Conservation (phyloP, 495 filamentous ascomycete species). For the Wilcoxina mikolae region DNA sequence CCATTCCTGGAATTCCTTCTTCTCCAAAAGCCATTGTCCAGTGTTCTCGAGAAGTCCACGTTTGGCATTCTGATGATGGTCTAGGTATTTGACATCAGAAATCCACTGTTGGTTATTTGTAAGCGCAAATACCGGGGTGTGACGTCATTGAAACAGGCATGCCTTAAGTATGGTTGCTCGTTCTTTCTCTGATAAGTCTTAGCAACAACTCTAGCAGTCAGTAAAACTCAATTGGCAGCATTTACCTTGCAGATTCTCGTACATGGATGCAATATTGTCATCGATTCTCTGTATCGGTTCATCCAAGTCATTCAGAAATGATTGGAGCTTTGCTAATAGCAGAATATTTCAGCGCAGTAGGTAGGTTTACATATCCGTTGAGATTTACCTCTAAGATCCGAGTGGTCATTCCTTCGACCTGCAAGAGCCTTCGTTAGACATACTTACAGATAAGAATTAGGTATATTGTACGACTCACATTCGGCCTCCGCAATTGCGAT, state of each 20-base stretch:
- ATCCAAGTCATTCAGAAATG: background rate
- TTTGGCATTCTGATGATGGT: background rate
- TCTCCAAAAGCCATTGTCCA: background rate
- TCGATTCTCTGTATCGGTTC: background rate
- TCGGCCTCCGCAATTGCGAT: too few relatives aligned
- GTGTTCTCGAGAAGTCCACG: background rate
- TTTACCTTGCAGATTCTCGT: background rate
- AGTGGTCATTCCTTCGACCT: background rate
- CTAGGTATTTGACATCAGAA: background rate
- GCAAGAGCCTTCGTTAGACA: too few relatives aligned
- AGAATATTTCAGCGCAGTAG: too few relatives aligned
- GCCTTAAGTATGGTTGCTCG: slow-evolving; percentile 7
- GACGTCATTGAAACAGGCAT: too few relatives aligned
- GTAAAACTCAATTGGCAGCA: background rate
- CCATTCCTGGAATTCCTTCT: slow-evolving; percentile 4
- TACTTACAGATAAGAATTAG: too few relatives aligned
- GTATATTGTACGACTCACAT: too few relatives aligned
- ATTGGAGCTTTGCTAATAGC: too few relatives aligned
- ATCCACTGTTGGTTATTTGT: too few relatives aligned
- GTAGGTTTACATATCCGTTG: too few relatives aligned
- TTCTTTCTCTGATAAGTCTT: slow-evolving; percentile 1
- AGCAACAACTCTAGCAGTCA: background rate
- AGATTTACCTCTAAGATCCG: background rate
- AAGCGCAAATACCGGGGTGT: too few relatives aligned
- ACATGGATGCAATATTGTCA: background rate